Base-by-base conservation (phyloP, 352 stramenopile genomes). In the Hyaloperonospora arabidopsidis region DNA sequence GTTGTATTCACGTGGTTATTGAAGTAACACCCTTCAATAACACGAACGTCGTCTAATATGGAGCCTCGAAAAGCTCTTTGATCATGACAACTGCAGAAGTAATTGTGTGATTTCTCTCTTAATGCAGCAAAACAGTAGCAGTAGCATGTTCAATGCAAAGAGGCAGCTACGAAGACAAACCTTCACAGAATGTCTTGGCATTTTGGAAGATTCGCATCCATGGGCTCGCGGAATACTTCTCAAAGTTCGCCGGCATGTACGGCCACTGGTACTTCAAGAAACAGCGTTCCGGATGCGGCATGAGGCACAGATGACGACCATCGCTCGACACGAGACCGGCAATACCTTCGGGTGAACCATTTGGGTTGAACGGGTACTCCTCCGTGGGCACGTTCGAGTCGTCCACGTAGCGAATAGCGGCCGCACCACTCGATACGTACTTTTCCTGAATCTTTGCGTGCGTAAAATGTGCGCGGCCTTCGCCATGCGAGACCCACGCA, bases 131-230 rank as follows among this genome's bases (percentile, higher is more conserved):
- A 32, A 8, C 25, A 32, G 25, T 32, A 32, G 8, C 25, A 0
- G 25, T 8, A 4, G 25, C 25, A 32, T 4, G 0, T 32, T 32
- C 4, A 32, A 4, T 10, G 25, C 25, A 10, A 32, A 10, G 25
- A 32, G 25, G 8, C 4, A 32, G 25, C 25, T 32, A 32, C 25
- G 25, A 32, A 32, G 25, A 32, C 25, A 8, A 32, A 47, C 71
- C 63, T 56, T 98, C 89, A 68, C 95, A 98, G 72, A 98, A 99
- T 15, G 74, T 77, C 67, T 97, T 95, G 59, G 96, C 96, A 76
- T 99, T 99, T 74, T 98, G 95, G 76, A 98, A 99, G 73, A 98
- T 90, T 62, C 95, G 93, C 48, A 98, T 70, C 96, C 96, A 99
- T 12, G 96, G 95, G 44, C 93, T 96, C 32, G 84, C 89, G 15